A percentile compares a stretch with the other conserved stretches of the same genome.
phyloP scores from a whole-genome alignment of 2,329 filamentous ascomycete species.

The Aschersonia sp. region DNA sequence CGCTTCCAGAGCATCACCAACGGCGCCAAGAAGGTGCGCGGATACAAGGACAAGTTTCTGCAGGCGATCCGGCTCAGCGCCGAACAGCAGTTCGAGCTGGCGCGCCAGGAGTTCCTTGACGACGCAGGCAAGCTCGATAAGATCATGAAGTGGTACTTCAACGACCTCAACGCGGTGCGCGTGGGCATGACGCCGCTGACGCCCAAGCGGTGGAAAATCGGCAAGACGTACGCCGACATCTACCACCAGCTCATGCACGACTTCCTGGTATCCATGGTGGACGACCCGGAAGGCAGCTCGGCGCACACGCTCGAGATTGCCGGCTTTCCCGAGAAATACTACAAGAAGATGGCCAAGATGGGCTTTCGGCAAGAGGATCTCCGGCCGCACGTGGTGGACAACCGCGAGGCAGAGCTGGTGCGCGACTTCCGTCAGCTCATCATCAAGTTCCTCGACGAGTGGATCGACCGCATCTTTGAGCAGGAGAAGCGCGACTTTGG shows the following conservation, averaged over 20 bases:
- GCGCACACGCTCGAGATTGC: conserved; percentile 84
- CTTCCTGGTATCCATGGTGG: conserved; percentile 69
- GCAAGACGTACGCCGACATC: conserved; percentile 75
- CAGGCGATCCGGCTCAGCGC: conserved; percentile 63
- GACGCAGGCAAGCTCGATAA: conserved; percentile 78
- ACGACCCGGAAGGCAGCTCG: conserved; percentile 72
- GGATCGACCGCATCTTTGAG: conserved; percentile 85
- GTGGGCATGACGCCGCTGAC: conserved; percentile 83
- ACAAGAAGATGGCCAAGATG: conserved; percentile 86
- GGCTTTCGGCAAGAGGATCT: conserved; percentile 68
- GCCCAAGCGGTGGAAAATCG: conserved; percentile 94
- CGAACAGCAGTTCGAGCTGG: conserved; percentile 58
- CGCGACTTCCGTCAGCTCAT: conserved; percentile 91
- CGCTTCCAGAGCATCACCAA: conserved; percentile 92
- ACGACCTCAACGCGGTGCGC: conserved; percentile 89
- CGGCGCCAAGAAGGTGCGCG: conserved; percentile 79
- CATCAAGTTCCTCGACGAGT: conserved; percentile 89
- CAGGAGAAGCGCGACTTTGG: conserved; percentile 73
- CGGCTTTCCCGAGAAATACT: conserved; percentile 92
- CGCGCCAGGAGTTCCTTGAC: conserved; percentile 62
- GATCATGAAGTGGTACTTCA: conserved; percentile 90
- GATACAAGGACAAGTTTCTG: conserved; percentile 94
- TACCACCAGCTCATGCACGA: conserved; percentile 96
- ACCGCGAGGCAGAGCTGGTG: conserved; percentile 78
- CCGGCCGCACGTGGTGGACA: conserved; percentile 75